phyloP scores from a whole-genome alignment of 164 flowering plant genomes.

The Chimonanthus praecox region DNA sequence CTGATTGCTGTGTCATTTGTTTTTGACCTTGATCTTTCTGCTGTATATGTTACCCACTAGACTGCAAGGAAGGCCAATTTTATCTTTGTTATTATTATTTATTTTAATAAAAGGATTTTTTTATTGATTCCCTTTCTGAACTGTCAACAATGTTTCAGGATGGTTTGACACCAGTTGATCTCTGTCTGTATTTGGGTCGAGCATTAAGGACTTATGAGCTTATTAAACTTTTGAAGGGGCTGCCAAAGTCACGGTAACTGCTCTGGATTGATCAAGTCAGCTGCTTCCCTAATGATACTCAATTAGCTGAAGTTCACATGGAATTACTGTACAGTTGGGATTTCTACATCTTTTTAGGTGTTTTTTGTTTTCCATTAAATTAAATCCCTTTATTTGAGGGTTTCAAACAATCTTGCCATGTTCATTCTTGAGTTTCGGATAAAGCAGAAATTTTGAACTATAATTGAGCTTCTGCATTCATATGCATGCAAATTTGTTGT shows the following conservation, averaged over 20 bases:
- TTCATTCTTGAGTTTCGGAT: not conserved
- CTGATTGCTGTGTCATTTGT: too few relatives aligned
- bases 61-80: not conserved
- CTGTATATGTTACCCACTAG: not conserved
- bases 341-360: not conserved
- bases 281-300: not conserved
- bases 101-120: too few relatives aligned
- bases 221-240: conserved; percentile 61
- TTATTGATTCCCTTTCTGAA: too few relatives aligned
- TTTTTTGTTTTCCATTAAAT: not conserved
- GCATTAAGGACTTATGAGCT: conserved; percentile 64
- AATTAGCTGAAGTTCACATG: not conserved
- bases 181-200: conserved; percentile 76
- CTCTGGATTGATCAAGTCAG: not conserved
- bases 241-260: conserved; percentile 33
- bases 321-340: not conserved
- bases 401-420: not conserved
- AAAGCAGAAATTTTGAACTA: too few relatives aligned
- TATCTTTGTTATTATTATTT: not conserved
- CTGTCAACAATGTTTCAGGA: conserved; percentile 36
- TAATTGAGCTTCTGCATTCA: too few relatives aligned
- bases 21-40: not conserved
- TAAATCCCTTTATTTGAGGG: not conserved
- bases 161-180: conserved; percentile 75
- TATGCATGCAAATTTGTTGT: too few relatives aligned